These are phyloP conservation scores for Ascochyta rabiei DNA, from an alignment of 2,329 filamentous ascomycete genomes.

Conservation along the genomic window DNA sequence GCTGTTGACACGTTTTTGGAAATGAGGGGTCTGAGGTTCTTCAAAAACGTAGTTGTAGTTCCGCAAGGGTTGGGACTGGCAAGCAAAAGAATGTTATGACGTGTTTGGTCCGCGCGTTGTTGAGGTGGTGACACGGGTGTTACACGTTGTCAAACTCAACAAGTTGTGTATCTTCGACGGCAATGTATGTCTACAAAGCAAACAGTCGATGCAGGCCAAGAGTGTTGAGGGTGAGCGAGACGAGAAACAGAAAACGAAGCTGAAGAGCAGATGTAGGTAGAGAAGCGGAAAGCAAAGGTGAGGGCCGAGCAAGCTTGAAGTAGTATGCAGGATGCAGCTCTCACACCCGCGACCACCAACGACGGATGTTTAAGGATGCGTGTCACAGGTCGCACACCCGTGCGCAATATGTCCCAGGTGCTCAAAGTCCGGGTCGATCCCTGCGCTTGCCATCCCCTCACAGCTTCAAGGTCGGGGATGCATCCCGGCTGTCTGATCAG, in stretches of 20 bases:
- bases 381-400: conserved; percentile 23
- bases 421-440: conserved; percentile 11
- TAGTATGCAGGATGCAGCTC: background rate
- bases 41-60: conserved; percentile 7
- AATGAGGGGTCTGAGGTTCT: background rate
- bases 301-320: conserved; percentile 16
- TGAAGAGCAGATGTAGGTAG: background rate
- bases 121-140: conserved; percentile 18
- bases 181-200: conserved; percentile 2
- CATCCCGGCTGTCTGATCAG: conserved; percentile 35
- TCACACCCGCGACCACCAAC: conserved; percentile 4
- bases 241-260: background rate
- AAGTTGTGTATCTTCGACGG: background rate
- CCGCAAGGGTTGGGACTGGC: conserved; percentile 5
- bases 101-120: conserved; percentile 16
- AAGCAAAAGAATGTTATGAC: conserved; percentile 19
- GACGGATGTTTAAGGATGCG: conserved; percentile 30
- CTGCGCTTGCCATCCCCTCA: conserved; percentile 11
- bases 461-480: conserved; percentile 18
- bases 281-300: conserved; percentile 18
- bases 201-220: conserved; percentile 1
- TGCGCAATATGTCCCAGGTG: conserved; percentile 20
- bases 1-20: conserved; percentile 18
- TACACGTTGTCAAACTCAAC: conserved; percentile 15
- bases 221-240: background rate